Conservation (phyloP, 177 flowering plant genomes). For the Vitis hybrid region DNA sequence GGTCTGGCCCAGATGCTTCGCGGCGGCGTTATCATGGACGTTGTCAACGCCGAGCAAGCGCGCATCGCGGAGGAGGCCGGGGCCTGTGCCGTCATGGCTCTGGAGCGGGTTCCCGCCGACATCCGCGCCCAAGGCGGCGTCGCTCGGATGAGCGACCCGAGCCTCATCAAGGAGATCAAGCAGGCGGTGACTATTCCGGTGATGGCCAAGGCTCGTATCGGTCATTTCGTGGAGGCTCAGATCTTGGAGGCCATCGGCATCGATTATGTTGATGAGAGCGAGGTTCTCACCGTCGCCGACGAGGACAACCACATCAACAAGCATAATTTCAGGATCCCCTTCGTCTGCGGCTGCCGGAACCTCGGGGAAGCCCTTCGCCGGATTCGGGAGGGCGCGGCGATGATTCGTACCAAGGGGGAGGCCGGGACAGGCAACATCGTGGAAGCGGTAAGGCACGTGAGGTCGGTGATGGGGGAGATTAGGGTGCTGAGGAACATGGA, state of each 20-base stretch:
- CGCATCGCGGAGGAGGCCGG: conserved; percentile 71
- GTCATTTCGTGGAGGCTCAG: conserved; percentile 73
- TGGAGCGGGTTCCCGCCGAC: conserved; percentile 71
- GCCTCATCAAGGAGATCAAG: conserved; percentile 63
- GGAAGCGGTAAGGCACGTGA: conserved; percentile 64
- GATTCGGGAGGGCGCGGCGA: conserved; percentile 69
- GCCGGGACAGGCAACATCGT: conserved; percentile 65
- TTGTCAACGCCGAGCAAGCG: conserved; percentile 61
- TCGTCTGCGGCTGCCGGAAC: conserved; percentile 69
- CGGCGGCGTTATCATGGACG: conserved; percentile 73
- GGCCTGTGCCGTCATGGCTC: conserved; percentile 71
- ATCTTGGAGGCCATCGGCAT: conserved; percentile 59
- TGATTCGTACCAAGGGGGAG: conserved; percentile 72
- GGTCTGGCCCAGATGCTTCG: conserved; percentile 77
- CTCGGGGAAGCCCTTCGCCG: conserved; percentile 63
- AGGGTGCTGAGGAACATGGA: conserved; percentile 61
- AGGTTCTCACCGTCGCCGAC: conserved; percentile 56
- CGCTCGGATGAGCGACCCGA: conserved; percentile 65
- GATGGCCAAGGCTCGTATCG: conserved; percentile 71
- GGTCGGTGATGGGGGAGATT: conserved; percentile 68
- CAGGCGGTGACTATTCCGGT: conserved; percentile 67
- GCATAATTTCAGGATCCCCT: conserved; percentile 63
- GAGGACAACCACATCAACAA: conserved; percentile 62
- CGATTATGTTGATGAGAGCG: conserved; percentile 64
- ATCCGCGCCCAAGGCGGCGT: conserved; percentile 72